Evolutionary conservation across 2,329 filamentous ascomycete genomes (phyloP).

Genomic region (Aspergillus transmontanensis): DNA sequence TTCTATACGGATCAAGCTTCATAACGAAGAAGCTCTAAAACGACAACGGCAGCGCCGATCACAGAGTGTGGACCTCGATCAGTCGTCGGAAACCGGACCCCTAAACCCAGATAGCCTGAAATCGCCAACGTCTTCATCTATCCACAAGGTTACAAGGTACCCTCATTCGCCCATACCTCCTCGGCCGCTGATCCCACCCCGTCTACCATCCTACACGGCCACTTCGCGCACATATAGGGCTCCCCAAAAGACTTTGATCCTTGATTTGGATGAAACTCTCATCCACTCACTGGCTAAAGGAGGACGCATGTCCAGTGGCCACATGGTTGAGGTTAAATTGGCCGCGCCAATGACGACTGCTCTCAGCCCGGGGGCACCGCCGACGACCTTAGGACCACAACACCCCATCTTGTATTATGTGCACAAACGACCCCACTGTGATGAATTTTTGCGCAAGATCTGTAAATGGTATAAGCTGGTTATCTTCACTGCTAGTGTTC

Average conservation of each 20-base stretch:
- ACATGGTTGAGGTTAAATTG: slow-evolving; percentile 97
- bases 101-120: slow-evolving; percentile 80
- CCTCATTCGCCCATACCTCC: slow-evolving; percentile 87
- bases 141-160: slow-evolving; percentile 76
- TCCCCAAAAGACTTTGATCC: slow-evolving; percentile 87
- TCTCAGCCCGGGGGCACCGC: slow-evolving; percentile 54
- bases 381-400: slow-evolving; percentile 73
- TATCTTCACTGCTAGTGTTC: slow-evolving; percentile 94
- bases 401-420: slow-evolving; percentile 99
- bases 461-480: slow-evolving; percentile 99
- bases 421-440: slow-evolving; percentile 94
- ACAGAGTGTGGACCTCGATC: slow-evolving; percentile 34
- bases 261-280: slow-evolving; percentile 94
- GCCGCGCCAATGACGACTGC: slow-evolving; percentile 43
- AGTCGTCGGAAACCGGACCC: slow-evolving; percentile 39
- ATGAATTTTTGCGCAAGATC: slow-evolving; percentile 91
- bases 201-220: slow-evolving; percentile 82
- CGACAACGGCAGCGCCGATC: slow-evolving; percentile 59
- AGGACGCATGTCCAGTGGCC: slow-evolving; percentile 89
- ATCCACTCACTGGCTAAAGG: slow-evolving; percentile 99
- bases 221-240: slow-evolving; percentile 46
- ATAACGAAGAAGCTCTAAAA: slow-evolving; percentile 75
- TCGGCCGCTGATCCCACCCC: slow-evolving; percentile 82
- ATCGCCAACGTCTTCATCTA: slow-evolving; percentile 82
- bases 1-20: slow-evolving; percentile 88